Conservation (phyloP, 1,284 basidiomycete species). For the Leccinum variabile region DNA sequence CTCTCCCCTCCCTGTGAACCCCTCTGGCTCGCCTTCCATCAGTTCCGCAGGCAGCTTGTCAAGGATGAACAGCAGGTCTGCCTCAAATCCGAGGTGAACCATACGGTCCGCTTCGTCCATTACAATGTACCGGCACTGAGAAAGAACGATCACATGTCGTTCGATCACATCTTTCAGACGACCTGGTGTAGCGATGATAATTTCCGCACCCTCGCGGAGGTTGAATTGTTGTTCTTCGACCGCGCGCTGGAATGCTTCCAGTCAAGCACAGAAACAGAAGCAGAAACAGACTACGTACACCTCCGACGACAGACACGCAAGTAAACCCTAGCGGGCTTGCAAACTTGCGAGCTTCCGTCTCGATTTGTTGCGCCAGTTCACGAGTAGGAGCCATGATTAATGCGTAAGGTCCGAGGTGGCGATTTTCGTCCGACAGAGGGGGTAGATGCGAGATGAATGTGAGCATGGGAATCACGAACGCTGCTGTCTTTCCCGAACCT, state of each 20-base stretch:
- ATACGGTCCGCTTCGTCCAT: constrained; percentile 99
- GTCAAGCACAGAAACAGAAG: constrained; percentile 8
- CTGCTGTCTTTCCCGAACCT: constrained; percentile 99
- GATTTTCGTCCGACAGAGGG: constrained; percentile 85
- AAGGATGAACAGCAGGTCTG: constrained; percentile 91
- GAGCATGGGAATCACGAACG: constrained; percentile 98
- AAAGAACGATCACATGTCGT: constrained; percentile 90
- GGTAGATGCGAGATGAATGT: constrained; percentile 89
- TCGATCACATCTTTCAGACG: constrained; percentile 97
- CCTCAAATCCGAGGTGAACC: constrained; percentile 97
- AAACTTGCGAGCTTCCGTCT: constrained; percentile 90
- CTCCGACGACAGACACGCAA: constrained; percentile 97
- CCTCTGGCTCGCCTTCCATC: constrained; percentile 77
- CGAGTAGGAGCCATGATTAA: constrained; percentile 95
- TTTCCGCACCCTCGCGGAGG: constrained; percentile 93
- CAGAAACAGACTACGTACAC: constrained; percentile 52
- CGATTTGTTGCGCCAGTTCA: constrained; percentile 97
- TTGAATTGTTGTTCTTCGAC: constrained; percentile 98
- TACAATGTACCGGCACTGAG: constrained; percentile 96
- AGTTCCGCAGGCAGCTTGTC: constrained; percentile 87
- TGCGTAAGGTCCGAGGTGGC: constrained; percentile 91
- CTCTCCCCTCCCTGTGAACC: constrained; percentile 34
- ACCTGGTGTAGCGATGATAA: constrained; percentile 98
- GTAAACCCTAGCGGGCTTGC: constrained; percentile 84
- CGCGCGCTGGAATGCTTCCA: constrained; percentile 52